Base-by-base conservation (phyloP, 108 stramenopile genomes). In the Stephanodiscus triporus region DNA sequence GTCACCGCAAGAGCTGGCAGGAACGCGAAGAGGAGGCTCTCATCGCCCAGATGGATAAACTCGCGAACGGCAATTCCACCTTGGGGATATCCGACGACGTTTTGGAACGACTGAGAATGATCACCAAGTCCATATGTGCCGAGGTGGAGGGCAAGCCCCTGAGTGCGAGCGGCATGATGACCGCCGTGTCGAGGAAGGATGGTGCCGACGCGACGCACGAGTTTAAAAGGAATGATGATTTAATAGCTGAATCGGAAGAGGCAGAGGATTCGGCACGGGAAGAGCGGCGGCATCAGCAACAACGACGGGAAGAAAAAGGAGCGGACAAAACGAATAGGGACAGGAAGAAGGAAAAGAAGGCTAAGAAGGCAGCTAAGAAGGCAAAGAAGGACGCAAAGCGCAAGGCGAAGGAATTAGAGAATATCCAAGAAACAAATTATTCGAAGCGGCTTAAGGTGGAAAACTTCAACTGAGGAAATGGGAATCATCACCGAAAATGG, bases 301-400 rank as follows among this genome's bases (percentile, higher is more conserved):
- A 38, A 16, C 22, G 2, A 56, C 30, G 53, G 53, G 53, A 27
- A n/a, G 53, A 27, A 60, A 61, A 68, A 45, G 40, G 45, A 32
- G 34, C 17, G 1, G 66, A 64, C 40, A 57, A 71, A 32, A 50
- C n/a, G 20, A 78, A 70, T 63, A 68, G 61, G 24, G 75, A 34
- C 22, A 72, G 66, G 48, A 78, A 78, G 70, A 57, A 63, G 32
- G 66, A 53, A 20, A 78, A 78, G 70, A 67, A 78, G 77, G 71
- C 45, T 23, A 71, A 67, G 59, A 50, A 72, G 70, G 62, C 63
- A 10, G 59, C 59, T 14, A 38, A 54, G 30, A 65, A 65, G 17
- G 63, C 53, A 27, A 73, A 73, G 54, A 30, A 51, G 20, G 71
- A 53, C 20, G 61, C 60, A 6, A 61, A 61, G 36, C 36, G 60